Evolutionary conservation across 768 basidiomycete species (phyloP).

Genomic region (Leccinum arenicola): DNA sequence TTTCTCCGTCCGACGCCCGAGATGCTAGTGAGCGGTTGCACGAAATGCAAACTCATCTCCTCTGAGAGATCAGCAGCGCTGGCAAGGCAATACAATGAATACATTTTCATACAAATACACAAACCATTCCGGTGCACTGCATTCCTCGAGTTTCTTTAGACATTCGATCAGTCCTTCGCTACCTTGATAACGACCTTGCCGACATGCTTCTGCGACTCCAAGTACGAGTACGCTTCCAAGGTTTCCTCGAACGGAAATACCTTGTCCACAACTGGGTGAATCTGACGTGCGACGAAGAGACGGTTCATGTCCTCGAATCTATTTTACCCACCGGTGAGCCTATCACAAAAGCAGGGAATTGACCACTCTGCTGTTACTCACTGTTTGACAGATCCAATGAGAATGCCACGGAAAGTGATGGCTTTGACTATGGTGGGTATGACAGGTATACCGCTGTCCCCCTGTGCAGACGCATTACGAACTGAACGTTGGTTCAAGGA

Average conservation of each 20-base stretch:
- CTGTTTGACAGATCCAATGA: constrained; percentile 59
- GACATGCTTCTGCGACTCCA: constrained; percentile 54
- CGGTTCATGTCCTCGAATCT: constrained; percentile 56
- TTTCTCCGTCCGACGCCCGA: too few species aligned
- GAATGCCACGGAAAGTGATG: constrained; percentile 47
- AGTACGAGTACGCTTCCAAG: constrained; percentile 49
- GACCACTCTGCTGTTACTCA: constrained; percentile 26
- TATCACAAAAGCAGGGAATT: not conserved
- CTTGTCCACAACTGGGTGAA: constrained; percentile 53
- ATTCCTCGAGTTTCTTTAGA: not conserved
- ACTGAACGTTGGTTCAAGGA: too few species aligned
- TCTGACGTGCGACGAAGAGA: constrained; percentile 42
- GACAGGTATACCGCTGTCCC: constrained; percentile 29
- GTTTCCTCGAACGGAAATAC: constrained; percentile 58
- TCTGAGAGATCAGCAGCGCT: not conserved
- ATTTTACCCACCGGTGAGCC: not conserved
- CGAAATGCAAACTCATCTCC: too few species aligned
- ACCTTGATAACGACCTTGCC: constrained; percentile 62
- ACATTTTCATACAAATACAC: not conserved
- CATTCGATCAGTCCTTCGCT: constrained; percentile 13
- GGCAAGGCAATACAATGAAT: not conserved
- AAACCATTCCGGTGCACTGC: not conserved
- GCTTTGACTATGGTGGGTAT: constrained; percentile 38
- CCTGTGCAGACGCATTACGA: constrained; percentile 10
- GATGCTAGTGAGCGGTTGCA: too few species aligned